These are phyloP conservation scores for Edaphochlamys debaryana DNA, from an alignment of 139 green algal species.

Conservation along the genomic window DNA sequence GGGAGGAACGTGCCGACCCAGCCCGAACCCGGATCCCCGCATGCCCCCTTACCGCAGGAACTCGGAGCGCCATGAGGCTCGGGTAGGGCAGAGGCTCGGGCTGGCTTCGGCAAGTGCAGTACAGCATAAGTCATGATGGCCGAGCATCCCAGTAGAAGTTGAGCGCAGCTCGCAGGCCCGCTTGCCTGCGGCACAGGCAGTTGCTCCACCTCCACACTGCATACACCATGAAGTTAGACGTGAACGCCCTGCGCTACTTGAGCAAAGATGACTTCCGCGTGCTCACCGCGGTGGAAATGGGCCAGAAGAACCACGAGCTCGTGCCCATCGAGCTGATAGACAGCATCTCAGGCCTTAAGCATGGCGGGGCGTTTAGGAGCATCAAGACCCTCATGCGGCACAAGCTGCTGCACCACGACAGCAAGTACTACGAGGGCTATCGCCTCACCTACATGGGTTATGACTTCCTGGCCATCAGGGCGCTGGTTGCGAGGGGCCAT, in stretches of 20 bases:
- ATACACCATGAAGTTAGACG: constrained; percentile 96
- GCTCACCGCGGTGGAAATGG: constrained; percentile 97
- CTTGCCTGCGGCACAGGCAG: too few species aligned
- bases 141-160: too few species aligned
- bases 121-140: too few species aligned
- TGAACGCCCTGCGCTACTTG: constrained; percentile 95
- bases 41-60: too few species aligned
- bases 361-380: constrained; percentile 86
- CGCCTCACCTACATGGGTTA: constrained; percentile 96
- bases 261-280: constrained; percentile 94
- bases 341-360: constrained; percentile 93
- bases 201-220: too few species aligned
- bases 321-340: constrained; percentile 92
- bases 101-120: too few species aligned
- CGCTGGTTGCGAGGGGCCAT: constrained; percentile 82
- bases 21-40: too few species aligned
- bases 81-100: too few species aligned
- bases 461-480: constrained; percentile 95
- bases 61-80: too few species aligned
- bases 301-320: constrained; percentile 98
- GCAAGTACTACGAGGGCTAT: constrained; percentile 93
- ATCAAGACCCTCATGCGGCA: constrained; percentile 88
- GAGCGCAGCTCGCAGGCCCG: too few species aligned
- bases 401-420: constrained; percentile 98
- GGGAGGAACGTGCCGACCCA: too few species aligned